phyloP scores from a whole-genome alignment of 441 rosid genomes.

The Manihot esculenta region DNA sequence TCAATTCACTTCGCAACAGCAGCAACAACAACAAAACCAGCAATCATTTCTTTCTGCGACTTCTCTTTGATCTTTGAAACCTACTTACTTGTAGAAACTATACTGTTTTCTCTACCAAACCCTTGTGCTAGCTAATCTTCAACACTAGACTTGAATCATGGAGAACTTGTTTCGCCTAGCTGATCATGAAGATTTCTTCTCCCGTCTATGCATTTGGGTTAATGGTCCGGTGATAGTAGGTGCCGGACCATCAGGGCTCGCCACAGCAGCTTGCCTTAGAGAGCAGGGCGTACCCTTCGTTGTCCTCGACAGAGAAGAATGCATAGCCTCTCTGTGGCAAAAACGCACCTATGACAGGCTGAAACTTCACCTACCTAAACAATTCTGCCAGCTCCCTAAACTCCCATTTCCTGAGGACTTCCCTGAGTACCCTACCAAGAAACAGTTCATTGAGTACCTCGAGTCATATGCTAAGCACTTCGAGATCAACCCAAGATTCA shows the following conservation, averaged over 20 bases:
- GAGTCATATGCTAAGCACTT: constrained; percentile 27
- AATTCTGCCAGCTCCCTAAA: constrained; percentile 34
- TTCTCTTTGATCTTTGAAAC: background rate
- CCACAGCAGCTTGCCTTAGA: constrained; percentile 30
- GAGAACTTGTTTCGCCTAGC: constrained; percentile 48
- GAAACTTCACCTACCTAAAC: constrained; percentile 34
- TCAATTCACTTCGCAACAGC: constrained; percentile 28
- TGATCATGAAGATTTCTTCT: constrained; percentile 39
- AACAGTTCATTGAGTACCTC: constrained; percentile 32
- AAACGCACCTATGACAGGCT: constrained; percentile 34
- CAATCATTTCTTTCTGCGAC: constrained; percentile 13
- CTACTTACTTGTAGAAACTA: too few relatives aligned
- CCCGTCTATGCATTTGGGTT: constrained; percentile 31
- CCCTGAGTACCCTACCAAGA: constrained; percentile 30
- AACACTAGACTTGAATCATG: constrained; percentile 27
- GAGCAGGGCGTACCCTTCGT: constrained; percentile 29
- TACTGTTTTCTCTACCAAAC: too few relatives aligned
- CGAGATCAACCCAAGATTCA: constrained; percentile 29
- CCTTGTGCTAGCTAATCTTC: too few relatives aligned
- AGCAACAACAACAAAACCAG: constrained; percentile 6
- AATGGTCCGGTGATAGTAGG: constrained; percentile 32
- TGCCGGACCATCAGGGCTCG: constrained; percentile 34
- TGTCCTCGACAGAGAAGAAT: constrained; percentile 28
- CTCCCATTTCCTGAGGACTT: constrained; percentile 29
- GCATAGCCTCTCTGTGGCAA: constrained; percentile 35